Percentiles rank a stretch among this genome's conserved stretches.
phyloP scores from a whole-genome alignment of 1,284 basidiomycete species.

The Apiotrichum mycotoxinovorans region DNA sequence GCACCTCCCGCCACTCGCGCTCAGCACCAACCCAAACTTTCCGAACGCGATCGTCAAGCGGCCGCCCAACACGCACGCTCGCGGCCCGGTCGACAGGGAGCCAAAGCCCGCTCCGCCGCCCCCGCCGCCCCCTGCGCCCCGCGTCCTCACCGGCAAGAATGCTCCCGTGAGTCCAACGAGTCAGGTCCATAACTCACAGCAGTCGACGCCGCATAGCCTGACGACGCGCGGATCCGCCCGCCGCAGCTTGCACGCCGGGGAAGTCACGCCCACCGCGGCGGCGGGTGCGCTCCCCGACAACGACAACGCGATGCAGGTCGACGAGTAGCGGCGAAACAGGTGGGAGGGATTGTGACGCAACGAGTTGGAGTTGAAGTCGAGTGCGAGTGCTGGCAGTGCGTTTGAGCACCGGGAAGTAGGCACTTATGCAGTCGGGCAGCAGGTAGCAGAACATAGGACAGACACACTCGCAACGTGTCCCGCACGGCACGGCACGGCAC shows the following conservation, averaged over 20 bases:
- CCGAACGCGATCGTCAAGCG: conserved; percentile 44
- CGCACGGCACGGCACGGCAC: neutral
- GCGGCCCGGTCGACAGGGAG: conserved; percentile 12
- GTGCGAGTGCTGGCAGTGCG: too few relatives aligned
- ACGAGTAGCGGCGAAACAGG: conserved; percentile 3
- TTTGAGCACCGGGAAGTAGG: too few relatives aligned
- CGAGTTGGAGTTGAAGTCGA: too few relatives aligned
- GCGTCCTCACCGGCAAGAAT: conserved; percentile 22
- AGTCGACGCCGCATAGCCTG: conserved; percentile 33
- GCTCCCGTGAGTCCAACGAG: conserved; percentile 19
- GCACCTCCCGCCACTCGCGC: conserved; percentile 36
- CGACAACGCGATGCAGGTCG: conserved; percentile 10
- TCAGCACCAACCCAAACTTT: conserved; percentile 42
- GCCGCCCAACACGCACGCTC: conserved; percentile 40
- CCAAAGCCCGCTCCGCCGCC: neutral
- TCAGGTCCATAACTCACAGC: neutral
- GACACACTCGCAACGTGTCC: too few relatives aligned
- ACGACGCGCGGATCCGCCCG: conserved; percentile 31
- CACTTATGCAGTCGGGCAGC: too few relatives aligned
- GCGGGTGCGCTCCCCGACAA: neutral
- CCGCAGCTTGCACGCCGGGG: conserved; percentile 23
- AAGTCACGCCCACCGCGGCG: neutral
- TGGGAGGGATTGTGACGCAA: too few relatives aligned
- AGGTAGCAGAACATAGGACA: too few relatives aligned
- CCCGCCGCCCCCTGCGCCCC: conserved; percentile 11